Evolutionary conservation across 768 basidiomycete genomes (phyloP), one percentile per base, ranked within the genome.

Genomic region (Boletus subcaerulescens): DNA sequence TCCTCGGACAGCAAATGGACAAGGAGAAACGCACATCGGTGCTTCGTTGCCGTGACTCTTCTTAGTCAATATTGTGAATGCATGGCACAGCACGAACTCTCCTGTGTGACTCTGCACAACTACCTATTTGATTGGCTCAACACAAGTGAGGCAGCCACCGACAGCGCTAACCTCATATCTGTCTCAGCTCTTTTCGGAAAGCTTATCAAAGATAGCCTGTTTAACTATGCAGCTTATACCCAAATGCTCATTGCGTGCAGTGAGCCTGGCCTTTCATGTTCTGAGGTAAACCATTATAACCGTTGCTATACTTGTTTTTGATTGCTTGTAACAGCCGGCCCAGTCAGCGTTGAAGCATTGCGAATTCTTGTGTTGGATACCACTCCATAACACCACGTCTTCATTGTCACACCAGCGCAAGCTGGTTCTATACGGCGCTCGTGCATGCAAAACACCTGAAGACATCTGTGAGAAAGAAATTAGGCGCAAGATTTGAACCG

Each of bases 61-160:
- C 80, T 92, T 48, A 76, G 74, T 3, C 74, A 77, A 32, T 89
- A 87, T 79, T 76, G 83, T 35, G 79, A 81, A 49, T 81, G 77
- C 55, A 81, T 85, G 18, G 85, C 87, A 8, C 77, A 86, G 31
- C 79, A 86, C 15, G 82, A 86, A 51, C 72, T 77, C n/a, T 73
- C 77, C 15, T 78, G 81, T 18, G 80, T 81, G 51, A 78, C 83
- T 52, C 71, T 93, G 8, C 91, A 93, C 59, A 86, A 91, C 58
- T 76, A 83, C 55, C 71, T 93, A 11, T 91, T 93, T 60, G 83
- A 87, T 48, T 93, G 91, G 91, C 71, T 93, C 24, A 88, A 93
- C 63, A 74, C 75, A 1, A 86, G 80, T 11, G 80, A 83, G 7
- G 78, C 82, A 17, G 85, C 85, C 4, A 80, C 76, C 1, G 81